These are phyloP conservation scores for Plectranthus barbatus DNA, from an alignment of 257 asterid genomes.

Conservation along the genomic window DNA sequence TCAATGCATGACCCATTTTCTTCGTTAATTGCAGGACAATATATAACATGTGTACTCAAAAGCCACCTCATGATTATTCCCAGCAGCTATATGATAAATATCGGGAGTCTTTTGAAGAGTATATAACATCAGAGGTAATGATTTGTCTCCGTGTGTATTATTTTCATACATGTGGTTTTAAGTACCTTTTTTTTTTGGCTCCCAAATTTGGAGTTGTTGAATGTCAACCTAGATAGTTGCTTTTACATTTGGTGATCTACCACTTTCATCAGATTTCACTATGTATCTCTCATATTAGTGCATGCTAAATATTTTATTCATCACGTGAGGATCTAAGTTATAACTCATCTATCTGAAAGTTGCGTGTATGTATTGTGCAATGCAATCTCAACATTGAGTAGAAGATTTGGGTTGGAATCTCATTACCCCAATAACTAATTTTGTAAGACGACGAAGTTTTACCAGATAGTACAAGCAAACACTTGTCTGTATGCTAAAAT, in stretches of 20 bases:
- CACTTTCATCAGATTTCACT: background rate
- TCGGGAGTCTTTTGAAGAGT: conserved; percentile 78
- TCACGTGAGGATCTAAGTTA: background rate
- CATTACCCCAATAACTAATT: background rate
- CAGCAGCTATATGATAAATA: conserved; percentile 93
- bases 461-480: background rate
- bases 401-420: background rate
- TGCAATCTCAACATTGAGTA: background rate
- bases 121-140: conserved; percentile 68
- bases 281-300: background rate
- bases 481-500: background rate
- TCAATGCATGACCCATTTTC: conserved; percentile 10
- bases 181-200: background rate
- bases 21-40: conserved; percentile 52
- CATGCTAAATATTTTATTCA: background rate
- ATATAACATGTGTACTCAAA: conserved; percentile 97
- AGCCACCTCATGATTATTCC: conserved; percentile 95
- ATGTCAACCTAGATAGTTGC: conserved; percentile 1
- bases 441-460: background rate
- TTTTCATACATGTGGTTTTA: background rate
- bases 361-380: background rate
- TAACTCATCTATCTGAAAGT: background rate
- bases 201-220: background rate
- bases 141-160: conserved; percentile 14
- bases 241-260: background rate